These are phyloP conservation scores for Trypanosoma platydactyli DNA, from an alignment of 208 protist genomes.

Conservation along the genomic window DNA sequence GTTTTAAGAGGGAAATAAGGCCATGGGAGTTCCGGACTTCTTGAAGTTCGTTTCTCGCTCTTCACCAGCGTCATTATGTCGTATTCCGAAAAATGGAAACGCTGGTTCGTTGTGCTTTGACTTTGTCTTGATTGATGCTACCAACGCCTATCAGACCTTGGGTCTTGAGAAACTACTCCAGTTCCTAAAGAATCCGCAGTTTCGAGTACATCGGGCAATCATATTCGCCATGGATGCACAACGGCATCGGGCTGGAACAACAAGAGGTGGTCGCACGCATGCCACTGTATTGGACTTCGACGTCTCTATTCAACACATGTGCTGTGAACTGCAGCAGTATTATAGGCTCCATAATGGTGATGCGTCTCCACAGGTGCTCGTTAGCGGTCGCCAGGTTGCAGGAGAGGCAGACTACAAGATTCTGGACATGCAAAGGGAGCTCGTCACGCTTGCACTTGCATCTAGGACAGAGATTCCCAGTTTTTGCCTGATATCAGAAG, in stretches of 20 bases:
- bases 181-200: conserved; percentile 40
- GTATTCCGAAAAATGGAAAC: conserved; percentile 38
- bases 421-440: conserved; percentile 64
- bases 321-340: conserved; percentile 34
- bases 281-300: conserved; percentile 70
- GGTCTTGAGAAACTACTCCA: conserved; percentile 51
- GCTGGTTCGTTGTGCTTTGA: conserved; percentile 51
- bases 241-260: conserved; percentile 60
- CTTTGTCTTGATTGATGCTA: conserved; percentile 86
- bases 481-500: conserved; percentile 86
- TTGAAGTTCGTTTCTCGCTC: conserved; percentile 76
- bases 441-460: conserved; percentile 40
- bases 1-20: not conserved
- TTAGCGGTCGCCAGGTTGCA: conserved; percentile 73
- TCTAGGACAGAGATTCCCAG: conserved; percentile 35
- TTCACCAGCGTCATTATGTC: conserved; percentile 61
- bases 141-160: conserved; percentile 75
- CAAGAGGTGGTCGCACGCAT: conserved; percentile 54
- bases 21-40: conserved; percentile 86
- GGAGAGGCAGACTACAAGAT: conserved; percentile 92
- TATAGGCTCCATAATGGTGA: conserved; percentile 21
- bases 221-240: conserved; percentile 83
- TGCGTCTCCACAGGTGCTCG: conserved; percentile 44
- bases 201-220: conserved; percentile 46
- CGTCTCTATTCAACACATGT: conserved; percentile 59